Conservation (phyloP, 73 alveolate genomes). For the Urostyla sp. region DNA sequence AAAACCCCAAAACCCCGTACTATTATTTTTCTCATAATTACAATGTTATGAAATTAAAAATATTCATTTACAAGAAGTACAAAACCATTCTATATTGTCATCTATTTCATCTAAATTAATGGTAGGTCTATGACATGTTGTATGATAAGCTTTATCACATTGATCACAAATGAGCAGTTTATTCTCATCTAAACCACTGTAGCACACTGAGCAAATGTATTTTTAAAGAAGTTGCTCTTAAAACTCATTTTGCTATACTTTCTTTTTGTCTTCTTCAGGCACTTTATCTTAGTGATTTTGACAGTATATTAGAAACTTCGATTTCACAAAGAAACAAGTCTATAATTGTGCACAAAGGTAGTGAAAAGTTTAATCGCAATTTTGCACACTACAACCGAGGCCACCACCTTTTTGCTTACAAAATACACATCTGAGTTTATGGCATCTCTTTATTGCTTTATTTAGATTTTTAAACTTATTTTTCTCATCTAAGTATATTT, state of each 20-base stretch:
- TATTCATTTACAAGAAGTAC: neutral
- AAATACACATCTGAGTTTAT: slow-evolving; percentile 1
- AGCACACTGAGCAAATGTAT: slow-evolving; percentile 31
- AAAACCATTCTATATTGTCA: slow-evolving; percentile 32
- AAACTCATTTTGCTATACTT: slow-evolving; percentile 26
- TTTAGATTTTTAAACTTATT: slow-evolving; percentile 24
- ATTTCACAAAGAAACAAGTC: slow-evolving; percentile 36
- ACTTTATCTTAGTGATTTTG: slow-evolving; percentile 30
- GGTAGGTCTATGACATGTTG: slow-evolving; percentile 18
- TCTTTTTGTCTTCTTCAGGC: slow-evolving; percentile 8
- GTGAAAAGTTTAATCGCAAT: slow-evolving; percentile 25
- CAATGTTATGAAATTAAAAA: no score
- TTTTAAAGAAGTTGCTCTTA: neutral
- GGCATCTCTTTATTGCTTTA: slow-evolving; percentile 37
- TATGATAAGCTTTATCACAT: slow-evolving; percentile 30
- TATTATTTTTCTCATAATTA: neutral
- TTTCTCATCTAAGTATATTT: slow-evolving; percentile 40
- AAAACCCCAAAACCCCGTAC: no score
- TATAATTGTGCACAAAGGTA: slow-evolving; percentile 25
- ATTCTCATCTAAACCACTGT: slow-evolving; percentile 47
- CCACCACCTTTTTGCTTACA: slow-evolving; percentile 53
- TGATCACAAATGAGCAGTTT: slow-evolving; percentile 28
- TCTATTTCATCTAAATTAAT: neutral
- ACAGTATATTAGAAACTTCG: slow-evolving; percentile 36
- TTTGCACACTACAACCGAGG: slow-evolving; percentile 12